These are phyloP conservation scores for Microcyclosporella mali DNA, from an alignment of 2,329 filamentous ascomycete genomes.

Conservation along the genomic window DNA sequence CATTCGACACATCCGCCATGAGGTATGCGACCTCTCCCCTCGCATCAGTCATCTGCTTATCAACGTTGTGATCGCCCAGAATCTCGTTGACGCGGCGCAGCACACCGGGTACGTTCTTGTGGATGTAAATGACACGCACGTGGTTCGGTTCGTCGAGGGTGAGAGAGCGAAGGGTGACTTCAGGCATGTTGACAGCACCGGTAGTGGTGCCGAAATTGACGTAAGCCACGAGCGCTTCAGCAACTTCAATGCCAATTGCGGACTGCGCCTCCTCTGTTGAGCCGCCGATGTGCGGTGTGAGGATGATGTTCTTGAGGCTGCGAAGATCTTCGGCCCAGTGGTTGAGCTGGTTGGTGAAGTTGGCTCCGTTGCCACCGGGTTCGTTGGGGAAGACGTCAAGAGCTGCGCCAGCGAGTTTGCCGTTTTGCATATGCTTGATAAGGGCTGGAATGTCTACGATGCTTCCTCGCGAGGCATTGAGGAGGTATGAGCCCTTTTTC, in stretches of 20 bases:
- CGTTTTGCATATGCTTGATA: constrained; percentile 76
- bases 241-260: constrained; percentile 91
- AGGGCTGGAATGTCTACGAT: constrained; percentile 92
- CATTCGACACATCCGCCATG: constrained; percentile 93
- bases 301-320: constrained; percentile 80
- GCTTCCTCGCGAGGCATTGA: constrained; percentile 90
- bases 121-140: constrained; percentile 91
- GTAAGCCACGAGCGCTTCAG: constrained; percentile 83
- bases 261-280: constrained; percentile 97
- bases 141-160: constrained; percentile 85
- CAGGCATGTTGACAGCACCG: constrained; percentile 94
- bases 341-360: constrained; percentile 82
- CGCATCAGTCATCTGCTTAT: constrained; percentile 97
- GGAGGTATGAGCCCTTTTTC: constrained; percentile 88
- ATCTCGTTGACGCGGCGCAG: constrained; percentile 93
- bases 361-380: constrained; percentile 87
- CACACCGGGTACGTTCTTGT: constrained; percentile 93
- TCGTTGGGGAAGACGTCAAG: constrained; percentile 94
- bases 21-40: constrained; percentile 90
- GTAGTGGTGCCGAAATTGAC: constrained; percentile 92
- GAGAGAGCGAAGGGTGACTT: constrained; percentile 81
- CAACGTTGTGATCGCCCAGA: constrained; percentile 90
- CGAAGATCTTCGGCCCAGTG: constrained; percentile 79
- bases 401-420: constrained; percentile 88
- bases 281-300: constrained; percentile 94